Conservation (phyloP, 257 asterid species). For the Rauvolfia tetraphylla region DNA sequence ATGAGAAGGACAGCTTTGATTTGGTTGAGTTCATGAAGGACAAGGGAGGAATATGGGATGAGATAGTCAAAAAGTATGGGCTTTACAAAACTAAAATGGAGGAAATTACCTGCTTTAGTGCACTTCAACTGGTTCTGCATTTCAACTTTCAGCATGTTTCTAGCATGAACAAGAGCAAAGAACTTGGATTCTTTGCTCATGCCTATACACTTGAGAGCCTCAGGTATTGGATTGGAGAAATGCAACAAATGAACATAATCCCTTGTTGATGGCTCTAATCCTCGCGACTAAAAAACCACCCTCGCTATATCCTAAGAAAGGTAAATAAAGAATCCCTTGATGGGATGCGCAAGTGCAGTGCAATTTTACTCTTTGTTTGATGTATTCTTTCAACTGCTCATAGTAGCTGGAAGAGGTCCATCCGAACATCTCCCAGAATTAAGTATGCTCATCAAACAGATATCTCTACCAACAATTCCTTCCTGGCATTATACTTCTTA, state of each 20-base stretch:
- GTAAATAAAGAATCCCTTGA: too few relatives aligned
- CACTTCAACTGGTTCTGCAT: not conserved
- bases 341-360: too few relatives aligned
- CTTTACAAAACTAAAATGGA: not conserved
- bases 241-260: slow-evolving; percentile 6
- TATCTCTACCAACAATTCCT: too few relatives aligned
- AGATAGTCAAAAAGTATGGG: slow-evolving; percentile 1
- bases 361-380: too few relatives aligned
- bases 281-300: not conserved
- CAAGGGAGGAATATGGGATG: slow-evolving; percentile 16
- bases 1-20: slow-evolving; percentile 8
- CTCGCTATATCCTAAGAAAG: too few relatives aligned
- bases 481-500: too few relatives aligned
- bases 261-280: not conserved
- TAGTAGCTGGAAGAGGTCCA: too few relatives aligned
- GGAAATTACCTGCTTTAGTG: slow-evolving; percentile 3
- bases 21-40: slow-evolving; percentile 9
- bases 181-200: slow-evolving; percentile 16
- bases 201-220: slow-evolving; percentile 13
- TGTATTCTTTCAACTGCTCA: too few relatives aligned
- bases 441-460: too few relatives aligned
- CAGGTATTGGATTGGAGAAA: not conserved
- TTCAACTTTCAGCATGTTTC: slow-evolving; percentile 16
- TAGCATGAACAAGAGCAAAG: slow-evolving; percentile 19
- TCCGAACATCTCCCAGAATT: too few relatives aligned